Evolutionary conservation across 345 rosid genomes (phyloP).

Genomic region (Citrus reticulata): DNA sequence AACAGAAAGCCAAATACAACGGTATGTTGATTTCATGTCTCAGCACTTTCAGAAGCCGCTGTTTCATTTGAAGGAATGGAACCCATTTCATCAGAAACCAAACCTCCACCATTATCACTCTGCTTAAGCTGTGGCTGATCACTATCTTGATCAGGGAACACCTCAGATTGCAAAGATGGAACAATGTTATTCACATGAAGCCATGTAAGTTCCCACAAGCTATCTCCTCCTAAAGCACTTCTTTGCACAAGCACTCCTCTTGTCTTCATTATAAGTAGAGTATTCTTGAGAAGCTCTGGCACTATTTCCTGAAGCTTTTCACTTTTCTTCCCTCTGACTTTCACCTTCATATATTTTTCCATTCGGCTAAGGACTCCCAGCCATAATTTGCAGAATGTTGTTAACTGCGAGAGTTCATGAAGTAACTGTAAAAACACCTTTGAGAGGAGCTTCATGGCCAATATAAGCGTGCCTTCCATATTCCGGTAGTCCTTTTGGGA

Average conservation of each 20-base stretch:
- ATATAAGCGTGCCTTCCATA: slow-evolving; percentile 87
- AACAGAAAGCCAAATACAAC: neutral
- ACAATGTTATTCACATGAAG: slow-evolving; percentile 84
- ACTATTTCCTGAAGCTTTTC: slow-evolving; percentile 91
- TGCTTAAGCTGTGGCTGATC: slow-evolving; percentile 27
- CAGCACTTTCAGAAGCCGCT: slow-evolving; percentile 32
- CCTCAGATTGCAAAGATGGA: slow-evolving; percentile 76
- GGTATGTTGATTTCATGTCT: slow-evolving; percentile 24
- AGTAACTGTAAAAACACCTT: slow-evolving; percentile 78
- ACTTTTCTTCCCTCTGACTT: slow-evolving; percentile 80
- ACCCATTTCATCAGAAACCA: slow-evolving; percentile 30
- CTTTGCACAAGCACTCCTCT: slow-evolving; percentile 80
- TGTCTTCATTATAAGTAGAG: slow-evolving; percentile 76
- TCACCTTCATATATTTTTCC: slow-evolving; percentile 93
- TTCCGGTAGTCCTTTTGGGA: slow-evolving; percentile 90
- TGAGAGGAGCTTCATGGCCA: slow-evolving; percentile 73
- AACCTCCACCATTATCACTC: slow-evolving; percentile 7
- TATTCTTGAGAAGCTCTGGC: slow-evolving; percentile 84
- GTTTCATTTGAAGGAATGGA: slow-evolving; percentile 41
- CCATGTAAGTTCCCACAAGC: slow-evolving; percentile 98
- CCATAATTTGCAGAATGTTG: slow-evolving; percentile 93
- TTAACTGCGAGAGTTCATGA: slow-evolving; percentile 61
- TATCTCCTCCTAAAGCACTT: slow-evolving; percentile 89
- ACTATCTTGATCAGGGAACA: slow-evolving; percentile 71
- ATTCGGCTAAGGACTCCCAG: slow-evolving; percentile 83